phyloP scores from a whole-genome alignment of 257 asterid genomes.

The Phtheirospermum japonicum region DNA sequence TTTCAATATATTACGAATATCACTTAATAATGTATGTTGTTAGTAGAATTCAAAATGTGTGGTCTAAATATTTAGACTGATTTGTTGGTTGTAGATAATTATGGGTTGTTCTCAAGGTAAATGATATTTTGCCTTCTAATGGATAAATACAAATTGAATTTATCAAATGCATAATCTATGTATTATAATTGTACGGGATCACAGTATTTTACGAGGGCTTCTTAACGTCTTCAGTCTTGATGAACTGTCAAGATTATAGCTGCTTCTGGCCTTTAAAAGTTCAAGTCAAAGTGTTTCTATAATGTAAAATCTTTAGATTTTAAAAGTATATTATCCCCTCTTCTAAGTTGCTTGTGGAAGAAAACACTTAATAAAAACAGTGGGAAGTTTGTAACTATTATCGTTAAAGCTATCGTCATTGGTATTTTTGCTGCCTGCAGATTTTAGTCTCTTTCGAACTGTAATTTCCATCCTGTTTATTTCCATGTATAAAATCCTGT shows the following conservation, averaged over 20 bases:
- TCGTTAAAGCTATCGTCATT: no score
- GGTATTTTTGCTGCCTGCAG: no score
- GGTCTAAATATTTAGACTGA: not conserved
- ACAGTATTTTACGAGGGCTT: not conserved
- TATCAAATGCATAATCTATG: no score
- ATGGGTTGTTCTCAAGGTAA: not conserved
- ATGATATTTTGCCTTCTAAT: not conserved
- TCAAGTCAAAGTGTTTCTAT: not conserved
- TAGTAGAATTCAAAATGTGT: conserved; percentile 2
- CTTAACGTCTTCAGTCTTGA: conserved; percentile 8
- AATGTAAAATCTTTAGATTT: not conserved
- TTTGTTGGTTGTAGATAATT: not conserved
- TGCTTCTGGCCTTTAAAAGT: conserved; percentile 13
- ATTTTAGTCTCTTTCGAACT: no score
- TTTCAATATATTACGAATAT: not conserved
- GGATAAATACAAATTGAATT: not conserved
- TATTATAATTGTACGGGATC: no score
- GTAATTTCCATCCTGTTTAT: no score
- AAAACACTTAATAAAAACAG: no score
- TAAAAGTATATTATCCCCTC: not conserved
- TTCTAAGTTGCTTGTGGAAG: not conserved
- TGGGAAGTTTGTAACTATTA: no score
- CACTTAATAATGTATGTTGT: not conserved
- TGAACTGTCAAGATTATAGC: not conserved
- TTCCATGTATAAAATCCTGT: no score